Percentiles rank a stretch among this genome's conserved stretches.
These are phyloP conservation scores for Mycena sanguinolenta DNA, from an alignment of 768 basidiomycete species.

Conservation along the genomic window DNA sequence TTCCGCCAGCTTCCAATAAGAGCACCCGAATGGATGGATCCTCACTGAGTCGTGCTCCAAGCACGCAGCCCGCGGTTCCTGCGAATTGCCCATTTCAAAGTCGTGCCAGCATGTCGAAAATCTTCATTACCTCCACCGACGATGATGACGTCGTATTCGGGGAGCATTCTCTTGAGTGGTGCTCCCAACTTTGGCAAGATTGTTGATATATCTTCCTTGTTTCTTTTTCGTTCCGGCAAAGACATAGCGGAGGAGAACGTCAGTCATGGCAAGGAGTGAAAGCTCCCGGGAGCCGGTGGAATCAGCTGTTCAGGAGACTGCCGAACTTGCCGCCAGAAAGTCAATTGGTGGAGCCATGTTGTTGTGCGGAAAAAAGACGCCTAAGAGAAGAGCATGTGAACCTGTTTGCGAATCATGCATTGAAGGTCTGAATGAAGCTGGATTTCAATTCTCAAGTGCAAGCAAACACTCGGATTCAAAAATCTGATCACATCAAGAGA, in stretches of 20 bases:
- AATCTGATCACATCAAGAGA: too few relatives aligned
- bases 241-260: constrained; percentile 23
- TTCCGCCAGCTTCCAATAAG: constrained; percentile 71
- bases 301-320: too few relatives aligned
- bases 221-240: background rate
- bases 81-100: constrained; percentile 12
- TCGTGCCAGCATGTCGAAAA: background rate
- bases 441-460: too few relatives aligned
- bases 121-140: constrained; percentile 63
- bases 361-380: too few relatives aligned
- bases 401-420: too few relatives aligned
- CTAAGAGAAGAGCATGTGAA: too few relatives aligned
- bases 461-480: too few relatives aligned
- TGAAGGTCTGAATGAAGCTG: too few relatives aligned
- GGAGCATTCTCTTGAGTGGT: background rate
- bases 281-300: background rate
- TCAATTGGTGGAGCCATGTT: too few relatives aligned
- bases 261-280: background rate
- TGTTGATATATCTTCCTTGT: constrained; percentile 22
- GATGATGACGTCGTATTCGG: constrained; percentile 64
- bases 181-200: constrained; percentile 35
- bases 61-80: constrained; percentile 75
- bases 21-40: constrained; percentile 67
- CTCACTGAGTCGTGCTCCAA: constrained; percentile 71
- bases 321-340: too few relatives aligned